phyloP scores from a whole-genome alignment of 208 protist genomes.

The Leishmania amazonensis region DNA sequence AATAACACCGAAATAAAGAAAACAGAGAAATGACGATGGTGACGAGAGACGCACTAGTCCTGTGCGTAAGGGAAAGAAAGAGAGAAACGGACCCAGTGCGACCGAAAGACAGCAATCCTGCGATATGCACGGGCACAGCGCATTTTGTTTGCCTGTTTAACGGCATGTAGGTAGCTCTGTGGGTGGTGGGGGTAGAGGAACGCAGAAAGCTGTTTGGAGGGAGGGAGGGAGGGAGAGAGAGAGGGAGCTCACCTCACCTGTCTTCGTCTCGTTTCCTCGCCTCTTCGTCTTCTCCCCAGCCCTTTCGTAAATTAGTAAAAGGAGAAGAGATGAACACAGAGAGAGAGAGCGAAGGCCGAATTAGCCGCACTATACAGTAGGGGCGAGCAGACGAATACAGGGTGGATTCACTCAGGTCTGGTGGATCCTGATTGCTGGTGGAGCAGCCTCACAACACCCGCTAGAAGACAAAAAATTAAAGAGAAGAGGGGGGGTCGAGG shows the following conservation, averaged over 20 bases:
- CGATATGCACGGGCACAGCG: not conserved
- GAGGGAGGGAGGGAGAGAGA: not conserved
- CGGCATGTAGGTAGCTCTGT: not conserved
- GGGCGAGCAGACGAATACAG: not conserved
- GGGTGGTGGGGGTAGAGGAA: not conserved
- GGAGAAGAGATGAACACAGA: not conserved
- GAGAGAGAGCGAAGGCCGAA: too few relatives aligned
- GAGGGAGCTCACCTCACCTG: not conserved
- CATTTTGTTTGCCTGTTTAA: not conserved
- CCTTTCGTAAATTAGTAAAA: not conserved
- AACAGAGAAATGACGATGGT: not conserved
- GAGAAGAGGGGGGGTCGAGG: not conserved
- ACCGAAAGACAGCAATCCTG: not conserved
- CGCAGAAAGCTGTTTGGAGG: not conserved
- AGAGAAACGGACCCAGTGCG: not conserved
- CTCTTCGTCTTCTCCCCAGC: not conserved
- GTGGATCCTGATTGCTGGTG: not conserved
- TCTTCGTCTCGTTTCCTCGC: not conserved
- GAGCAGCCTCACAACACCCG: not conserved
- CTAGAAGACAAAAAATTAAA: not conserved
- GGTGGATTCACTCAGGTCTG: not conserved
- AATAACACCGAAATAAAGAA: not conserved
- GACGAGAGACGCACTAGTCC: not conserved
- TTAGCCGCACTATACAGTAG: not conserved
- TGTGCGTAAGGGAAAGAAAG: not conserved